Percentiles rank a stretch among this genome's conserved stretches.
phyloP scores from a whole-genome alignment of 2,329 filamentous ascomycete genomes.

The Trichoderma sp. region DNA sequence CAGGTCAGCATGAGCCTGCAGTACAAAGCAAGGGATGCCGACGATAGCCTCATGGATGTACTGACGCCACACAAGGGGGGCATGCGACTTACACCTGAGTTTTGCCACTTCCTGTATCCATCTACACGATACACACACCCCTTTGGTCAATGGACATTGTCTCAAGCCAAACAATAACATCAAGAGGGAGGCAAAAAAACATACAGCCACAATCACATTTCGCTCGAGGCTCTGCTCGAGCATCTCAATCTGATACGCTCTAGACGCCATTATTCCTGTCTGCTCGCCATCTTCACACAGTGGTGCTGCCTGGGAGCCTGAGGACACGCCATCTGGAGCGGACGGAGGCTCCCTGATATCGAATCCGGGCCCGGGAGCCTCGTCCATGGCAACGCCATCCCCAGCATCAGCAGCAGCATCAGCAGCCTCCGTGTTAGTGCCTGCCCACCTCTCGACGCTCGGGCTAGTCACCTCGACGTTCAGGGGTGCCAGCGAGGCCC shows the following conservation, averaged over 20 bases:
- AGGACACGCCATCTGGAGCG: conserved; percentile 11
- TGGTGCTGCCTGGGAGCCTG: background rate
- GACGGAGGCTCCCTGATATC: conserved; percentile 16
- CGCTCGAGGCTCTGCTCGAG: conserved; percentile 65
- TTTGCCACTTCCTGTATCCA: conserved; percentile 80
- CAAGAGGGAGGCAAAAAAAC: conserved; percentile 27
- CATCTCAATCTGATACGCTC: conserved; percentile 78
- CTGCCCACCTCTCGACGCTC: conserved; percentile 1
- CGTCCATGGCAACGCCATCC: background rate
- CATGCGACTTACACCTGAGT: conserved; percentile 65
- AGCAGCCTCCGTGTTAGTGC: background rate
- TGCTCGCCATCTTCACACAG: conserved; percentile 15
- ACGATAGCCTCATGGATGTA: background rate
- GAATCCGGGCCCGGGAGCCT: background rate
- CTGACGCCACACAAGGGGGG: background rate
- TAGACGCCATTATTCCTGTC: conserved; percentile 42
- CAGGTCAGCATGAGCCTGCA: conserved; percentile 23
- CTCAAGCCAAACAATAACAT: background rate
- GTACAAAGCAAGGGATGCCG: background rate
- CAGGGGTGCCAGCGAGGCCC: background rate
- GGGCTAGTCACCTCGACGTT: background rate
- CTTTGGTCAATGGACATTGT: background rate
- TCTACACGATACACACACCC: conserved; percentile 47
- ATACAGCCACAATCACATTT: conserved; percentile 72
- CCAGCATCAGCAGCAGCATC: background rate